Evolutionary conservation across 139 green algal genomes (phyloP), one percentile per base, ranked within the genome.

Genomic region (Micractinium sp.): DNA sequence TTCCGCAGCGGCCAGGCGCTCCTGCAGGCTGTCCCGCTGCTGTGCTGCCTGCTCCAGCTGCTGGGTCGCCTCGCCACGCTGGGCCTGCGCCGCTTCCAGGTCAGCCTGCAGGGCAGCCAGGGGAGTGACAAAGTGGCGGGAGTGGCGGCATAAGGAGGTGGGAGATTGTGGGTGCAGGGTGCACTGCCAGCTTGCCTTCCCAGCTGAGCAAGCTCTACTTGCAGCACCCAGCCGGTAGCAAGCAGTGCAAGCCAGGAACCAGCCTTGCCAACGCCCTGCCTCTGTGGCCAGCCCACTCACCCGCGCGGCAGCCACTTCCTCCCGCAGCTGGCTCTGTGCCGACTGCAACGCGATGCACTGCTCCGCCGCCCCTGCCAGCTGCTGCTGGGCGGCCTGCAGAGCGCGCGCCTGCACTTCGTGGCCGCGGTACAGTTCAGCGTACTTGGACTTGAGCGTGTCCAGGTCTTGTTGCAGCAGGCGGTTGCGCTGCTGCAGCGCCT

Each of bases 401-500:
- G 35, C 36, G 31, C 35, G 74, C 7, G 56, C 23, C 56, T 76
- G 56, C 5, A 56, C 75, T 33, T 84, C 85, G 25, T 63, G 76
- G 35, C 56, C 33, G 56, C 85, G 74, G 22, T 89, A 56, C 74
- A 84, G 74, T 23, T 89, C 85, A 61, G 47, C 47, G 60, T 78
- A 38, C 35, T 79, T 85, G 60, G 56, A 36, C 56, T 85, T 76
- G 56, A 86, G 39, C 7, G 27, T 73, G 61, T 90, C 86, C 36
- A 89, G 56, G 56, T 91, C 71, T 22, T 67, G 22, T 78, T 90
- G 82, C 60, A 92, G 81, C 75, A 89, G 76, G 12, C 82, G 60
- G 66, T 88, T 90, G 83, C 87, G 87, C 66, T 85, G 16, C 87
- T 93, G 90, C 63, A 93, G 53, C 29, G 87, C 83, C n/a, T 81